phyloP scores from a whole-genome alignment of 2,329 filamentous ascomycete species.

The Nothopassalora personata region DNA sequence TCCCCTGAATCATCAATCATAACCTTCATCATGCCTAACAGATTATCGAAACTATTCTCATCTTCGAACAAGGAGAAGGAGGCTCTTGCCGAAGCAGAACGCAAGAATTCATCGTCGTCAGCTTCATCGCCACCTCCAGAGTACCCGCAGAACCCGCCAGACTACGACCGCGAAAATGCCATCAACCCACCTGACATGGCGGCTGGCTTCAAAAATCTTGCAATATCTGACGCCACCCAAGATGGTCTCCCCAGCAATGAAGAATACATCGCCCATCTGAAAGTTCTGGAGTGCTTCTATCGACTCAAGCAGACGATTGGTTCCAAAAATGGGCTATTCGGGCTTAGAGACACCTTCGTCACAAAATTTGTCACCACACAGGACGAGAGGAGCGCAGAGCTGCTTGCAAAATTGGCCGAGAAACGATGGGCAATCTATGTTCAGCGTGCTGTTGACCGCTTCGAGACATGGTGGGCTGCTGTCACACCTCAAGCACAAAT shows the following conservation, averaged over 20 bases:
- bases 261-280: slow-evolving; percentile 67
- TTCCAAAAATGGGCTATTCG: slow-evolving; percentile 62
- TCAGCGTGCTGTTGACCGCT: slow-evolving; percentile 62
- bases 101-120: slow-evolving; percentile 10
- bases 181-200: slow-evolving; percentile 26
- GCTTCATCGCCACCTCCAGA: slow-evolving; percentile 20
- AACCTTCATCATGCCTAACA: slow-evolving; percentile 22
- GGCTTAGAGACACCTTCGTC: slow-evolving; percentile 43
- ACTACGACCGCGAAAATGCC: slow-evolving; percentile 22
- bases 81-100: slow-evolving; percentile 23
- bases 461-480: slow-evolving; percentile 59
- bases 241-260: slow-evolving; percentile 42
- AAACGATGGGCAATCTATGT: slow-evolving; percentile 71
- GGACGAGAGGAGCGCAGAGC: slow-evolving; percentile 27
- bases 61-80: slow-evolving; percentile 27
- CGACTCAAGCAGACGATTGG: slow-evolving; percentile 62
- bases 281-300: slow-evolving; percentile 64
- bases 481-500: slow-evolving; percentile 25
- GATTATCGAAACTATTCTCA: slow-evolving; percentile 27
- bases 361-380: slow-evolving; percentile 25
- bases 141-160: slow-evolving; percentile 18
- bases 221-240: slow-evolving; percentile 26
- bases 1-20: background rate
- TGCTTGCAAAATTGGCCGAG: slow-evolving; percentile 55
- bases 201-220: slow-evolving; percentile 27